Evolutionary conservation across 768 basidiomycete species (phyloP).

Genomic region (Boletus tomentosulus): DNA sequence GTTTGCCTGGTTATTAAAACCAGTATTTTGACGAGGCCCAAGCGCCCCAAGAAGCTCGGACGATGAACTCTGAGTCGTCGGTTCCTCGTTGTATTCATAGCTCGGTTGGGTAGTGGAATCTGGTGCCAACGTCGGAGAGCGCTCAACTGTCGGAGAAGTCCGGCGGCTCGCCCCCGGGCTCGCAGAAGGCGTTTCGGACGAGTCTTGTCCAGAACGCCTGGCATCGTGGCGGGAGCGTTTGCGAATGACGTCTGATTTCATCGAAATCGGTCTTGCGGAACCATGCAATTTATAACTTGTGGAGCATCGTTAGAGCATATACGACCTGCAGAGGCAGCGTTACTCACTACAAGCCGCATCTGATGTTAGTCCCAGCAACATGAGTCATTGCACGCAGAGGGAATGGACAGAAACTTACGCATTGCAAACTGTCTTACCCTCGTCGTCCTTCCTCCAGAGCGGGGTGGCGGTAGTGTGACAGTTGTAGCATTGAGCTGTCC

Average conservation of each 20-base stretch:
- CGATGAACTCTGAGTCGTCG: slow-evolving; percentile 33
- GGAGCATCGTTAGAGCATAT: slow-evolving; percentile 9
- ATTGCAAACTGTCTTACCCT: slow-evolving; percentile 88
- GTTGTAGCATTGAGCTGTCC: slow-evolving; percentile 79
- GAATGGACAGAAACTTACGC: slow-evolving; percentile 55
- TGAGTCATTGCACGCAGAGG: slow-evolving; percentile 12
- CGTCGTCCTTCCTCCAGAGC: slow-evolving; percentile 87
- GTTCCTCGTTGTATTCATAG: slow-evolving; percentile 49
- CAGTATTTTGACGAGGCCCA: slow-evolving; percentile 30
- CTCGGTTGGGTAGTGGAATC: slow-evolving; percentile 62
- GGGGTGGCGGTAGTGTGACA: slow-evolving; percentile 88
- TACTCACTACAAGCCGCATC: slow-evolving; percentile 74
- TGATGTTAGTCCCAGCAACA: slow-evolving; percentile 25
- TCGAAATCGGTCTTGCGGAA: slow-evolving; percentile 79
- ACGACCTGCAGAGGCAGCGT: background rate
- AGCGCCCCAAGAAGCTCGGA: slow-evolving; percentile 53
- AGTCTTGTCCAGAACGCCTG: slow-evolving; percentile 48
- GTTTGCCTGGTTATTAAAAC: slow-evolving; percentile 26
- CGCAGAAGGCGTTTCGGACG: slow-evolving; percentile 68
- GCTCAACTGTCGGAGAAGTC: slow-evolving; percentile 58
- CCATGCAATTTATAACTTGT: slow-evolving; percentile 76
- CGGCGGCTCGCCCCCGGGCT: slow-evolving; percentile 73
- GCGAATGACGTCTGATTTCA: slow-evolving; percentile 89
- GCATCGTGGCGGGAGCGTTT: slow-evolving; percentile 83
- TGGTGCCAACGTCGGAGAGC: slow-evolving; percentile 64